These are phyloP conservation scores for Didymella arachidicola DNA, from an alignment of 2,329 filamentous ascomycete genomes.

Conservation along the genomic window DNA sequence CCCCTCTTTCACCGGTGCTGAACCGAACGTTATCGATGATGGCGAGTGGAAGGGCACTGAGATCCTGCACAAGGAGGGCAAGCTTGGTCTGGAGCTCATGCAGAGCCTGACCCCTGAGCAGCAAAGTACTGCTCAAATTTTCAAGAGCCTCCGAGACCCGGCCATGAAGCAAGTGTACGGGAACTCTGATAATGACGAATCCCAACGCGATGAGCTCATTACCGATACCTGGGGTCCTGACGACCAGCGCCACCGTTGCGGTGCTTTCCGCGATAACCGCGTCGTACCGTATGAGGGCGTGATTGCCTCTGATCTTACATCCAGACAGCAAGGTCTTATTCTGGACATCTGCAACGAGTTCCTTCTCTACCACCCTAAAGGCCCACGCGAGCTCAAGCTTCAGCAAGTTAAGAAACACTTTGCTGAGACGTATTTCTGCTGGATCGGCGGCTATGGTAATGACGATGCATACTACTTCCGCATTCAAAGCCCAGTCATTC, in stretches of 20 bases:
- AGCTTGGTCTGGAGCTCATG: constrained; percentile 73
- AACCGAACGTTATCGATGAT: constrained; percentile 76
- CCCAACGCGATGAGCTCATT: constrained; percentile 49
- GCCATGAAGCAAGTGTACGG: constrained; percentile 64
- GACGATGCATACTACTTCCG: constrained; percentile 79
- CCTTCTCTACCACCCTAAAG: constrained; percentile 70
- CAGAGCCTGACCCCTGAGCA: constrained; percentile 62
- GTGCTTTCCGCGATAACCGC: constrained; percentile 80
- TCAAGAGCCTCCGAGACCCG: constrained; percentile 67
- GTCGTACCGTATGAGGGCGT: constrained; percentile 76
- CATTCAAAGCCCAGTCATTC: constrained; percentile 76
- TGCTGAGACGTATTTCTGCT: constrained; percentile 78
- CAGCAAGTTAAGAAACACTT: constrained; percentile 64
- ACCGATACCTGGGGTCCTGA: constrained; percentile 78
- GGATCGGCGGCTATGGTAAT: constrained; percentile 75
- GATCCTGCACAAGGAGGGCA: constrained; percentile 71
- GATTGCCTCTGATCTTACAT: constrained; percentile 58
- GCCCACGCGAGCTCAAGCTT: constrained; percentile 63
- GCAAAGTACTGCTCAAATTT: constrained; percentile 64
- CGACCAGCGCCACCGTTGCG: constrained; percentile 79
- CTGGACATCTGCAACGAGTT: constrained; percentile 69
- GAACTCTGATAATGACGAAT: constrained; percentile 36
- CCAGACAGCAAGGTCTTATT: constrained; percentile 63
- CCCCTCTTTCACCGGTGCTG: constrained; percentile 81
- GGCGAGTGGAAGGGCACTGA: constrained; percentile 69